These are phyloP conservation scores for Pistacia integerrima DNA, from an alignment of 345 rosid species.

Conservation along the genomic window DNA sequence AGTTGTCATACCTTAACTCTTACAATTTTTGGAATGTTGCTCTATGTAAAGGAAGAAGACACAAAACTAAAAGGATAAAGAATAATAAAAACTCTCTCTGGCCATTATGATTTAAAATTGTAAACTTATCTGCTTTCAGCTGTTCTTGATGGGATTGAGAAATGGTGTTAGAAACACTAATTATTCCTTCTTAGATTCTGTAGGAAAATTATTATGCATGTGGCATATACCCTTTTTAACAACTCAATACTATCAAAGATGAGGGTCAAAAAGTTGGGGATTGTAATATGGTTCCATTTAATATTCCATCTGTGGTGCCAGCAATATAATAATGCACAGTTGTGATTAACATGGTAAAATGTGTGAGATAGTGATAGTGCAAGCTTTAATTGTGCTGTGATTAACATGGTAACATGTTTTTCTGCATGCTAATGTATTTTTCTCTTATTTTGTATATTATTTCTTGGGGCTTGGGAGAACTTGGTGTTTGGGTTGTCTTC, in stretches of 20 bases:
- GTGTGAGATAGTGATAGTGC: not conserved
- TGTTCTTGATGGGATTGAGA: not conserved
- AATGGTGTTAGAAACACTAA: not conserved
- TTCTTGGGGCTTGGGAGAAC: not conserved
- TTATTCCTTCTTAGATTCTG: not conserved
- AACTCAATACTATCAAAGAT: not conserved
- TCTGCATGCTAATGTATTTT: not conserved
- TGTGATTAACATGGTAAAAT: not conserved
- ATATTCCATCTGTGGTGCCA: not conserved
- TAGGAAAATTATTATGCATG: not conserved
- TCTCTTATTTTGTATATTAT: not conserved
- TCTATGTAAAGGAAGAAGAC: not conserved
- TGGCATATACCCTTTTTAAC: not conserved
- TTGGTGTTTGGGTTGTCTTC: not conserved
- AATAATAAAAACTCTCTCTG: not conserved
- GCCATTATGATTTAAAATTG: not conserved
- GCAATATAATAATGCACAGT: not conserved
- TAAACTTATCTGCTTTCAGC: not conserved
- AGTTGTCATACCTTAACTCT: slow-evolving; percentile 5
- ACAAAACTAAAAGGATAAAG: not conserved
- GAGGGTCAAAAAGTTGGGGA: not conserved
- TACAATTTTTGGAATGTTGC: not conserved
- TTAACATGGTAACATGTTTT: not conserved
- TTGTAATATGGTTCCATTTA: not conserved
- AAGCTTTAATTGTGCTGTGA: not conserved